Base-by-base conservation (phyloP, 2,329 filamentous ascomycete genomes). In the Alternaria arbusti region DNA sequence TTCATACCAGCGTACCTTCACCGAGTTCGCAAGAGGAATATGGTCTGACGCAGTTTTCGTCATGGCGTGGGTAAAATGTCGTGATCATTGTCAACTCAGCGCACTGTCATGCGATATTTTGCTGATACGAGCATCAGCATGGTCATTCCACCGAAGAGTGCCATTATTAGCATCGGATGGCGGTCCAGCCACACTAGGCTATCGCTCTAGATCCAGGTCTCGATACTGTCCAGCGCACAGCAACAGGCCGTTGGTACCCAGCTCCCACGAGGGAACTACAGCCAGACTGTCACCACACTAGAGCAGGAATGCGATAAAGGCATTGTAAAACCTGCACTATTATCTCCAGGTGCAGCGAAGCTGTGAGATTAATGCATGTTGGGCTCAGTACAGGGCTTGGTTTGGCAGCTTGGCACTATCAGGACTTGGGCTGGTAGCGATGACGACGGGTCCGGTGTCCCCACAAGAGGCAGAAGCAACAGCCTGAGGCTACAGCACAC, bases 131-230 rank as follows among this genome's bases (percentile, higher is more conserved):
- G 52, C 52, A 22, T 26, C 36, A 55, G 36, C 36, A 40, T 43
- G 36, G 40, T 55, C 22, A 23, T 55, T 6, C 36, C 23, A 30
- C 36, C 36, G 26, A 55, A 25, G 5, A 13, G 30, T 51, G 23
- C 52, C 52, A 55, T 55, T 45, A 26, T 45, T 55, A 55, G 52
- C 23, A 55, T 25, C 23, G 40, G 32, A 26, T 45, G 52, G 40
- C 10, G 52, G 36, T 44, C 52, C 17, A 55, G 52, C 49, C 49
- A 22, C 49, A 20, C 49, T 51, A 36, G 49, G 28, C 17, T 51
- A 20, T 51, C 5, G 28, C 49, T 51, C 49, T 28, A 51, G 28
- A 51, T 51, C 15, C 22, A 22, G 28, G 28, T 36, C 28, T 36
- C 12, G 49, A 20, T 51, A 51, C 28, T 36, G 28, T 23, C 17